These are phyloP conservation scores for Macrophomina tecta DNA, from an alignment of 2,329 filamentous ascomycete genomes.

Conservation along the genomic window DNA sequence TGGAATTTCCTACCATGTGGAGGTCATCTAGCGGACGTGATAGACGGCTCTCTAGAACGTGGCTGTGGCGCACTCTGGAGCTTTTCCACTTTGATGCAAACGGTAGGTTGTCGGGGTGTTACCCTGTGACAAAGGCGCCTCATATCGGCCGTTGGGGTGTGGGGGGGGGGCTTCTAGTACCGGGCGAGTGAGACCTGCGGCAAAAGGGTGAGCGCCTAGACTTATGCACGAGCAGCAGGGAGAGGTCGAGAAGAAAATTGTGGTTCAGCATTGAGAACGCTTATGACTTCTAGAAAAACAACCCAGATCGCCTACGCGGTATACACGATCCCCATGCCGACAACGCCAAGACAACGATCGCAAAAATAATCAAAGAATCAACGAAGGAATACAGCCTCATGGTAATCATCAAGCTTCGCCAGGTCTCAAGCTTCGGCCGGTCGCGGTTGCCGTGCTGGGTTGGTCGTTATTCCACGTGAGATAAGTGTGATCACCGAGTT, in stretches of 20 bases:
- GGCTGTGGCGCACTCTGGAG: slow-evolving; percentile 29
- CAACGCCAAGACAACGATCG: slow-evolving; percentile 25
- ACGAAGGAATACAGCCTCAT: slow-evolving; percentile 30
- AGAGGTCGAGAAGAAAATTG: slow-evolving; percentile 24
- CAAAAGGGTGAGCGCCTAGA: slow-evolving; percentile 10
- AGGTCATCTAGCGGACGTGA: neutral
- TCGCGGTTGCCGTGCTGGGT: slow-evolving; percentile 61
- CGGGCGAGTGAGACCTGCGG: slow-evolving; percentile 16
- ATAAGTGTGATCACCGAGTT: slow-evolving; percentile 97
- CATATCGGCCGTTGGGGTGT: slow-evolving; percentile 14
- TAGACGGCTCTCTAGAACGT: slow-evolving; percentile 25
- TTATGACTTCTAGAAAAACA: slow-evolving; percentile 25
- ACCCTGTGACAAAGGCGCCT: slow-evolving; percentile 25
- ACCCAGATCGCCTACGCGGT: slow-evolving; percentile 14
- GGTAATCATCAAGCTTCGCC: slow-evolving; percentile 41
- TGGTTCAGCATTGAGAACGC: slow-evolving; percentile 27
- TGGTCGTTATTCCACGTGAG: slow-evolving; percentile 89
- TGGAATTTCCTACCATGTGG: slow-evolving; percentile 37
- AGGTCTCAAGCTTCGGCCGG: slow-evolving; percentile 47
- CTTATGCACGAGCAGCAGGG: slow-evolving; percentile 18
- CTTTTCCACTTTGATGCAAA: slow-evolving; percentile 25
- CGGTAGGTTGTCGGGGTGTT: slow-evolving; percentile 15
- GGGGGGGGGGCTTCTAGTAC: slow-evolving; percentile 11
- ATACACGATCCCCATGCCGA: slow-evolving; percentile 23
- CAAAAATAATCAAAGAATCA: slow-evolving; percentile 29